phyloP scores from a whole-genome alignment of 768 basidiomycete genomes.

The Lentinula sp. region DNA sequence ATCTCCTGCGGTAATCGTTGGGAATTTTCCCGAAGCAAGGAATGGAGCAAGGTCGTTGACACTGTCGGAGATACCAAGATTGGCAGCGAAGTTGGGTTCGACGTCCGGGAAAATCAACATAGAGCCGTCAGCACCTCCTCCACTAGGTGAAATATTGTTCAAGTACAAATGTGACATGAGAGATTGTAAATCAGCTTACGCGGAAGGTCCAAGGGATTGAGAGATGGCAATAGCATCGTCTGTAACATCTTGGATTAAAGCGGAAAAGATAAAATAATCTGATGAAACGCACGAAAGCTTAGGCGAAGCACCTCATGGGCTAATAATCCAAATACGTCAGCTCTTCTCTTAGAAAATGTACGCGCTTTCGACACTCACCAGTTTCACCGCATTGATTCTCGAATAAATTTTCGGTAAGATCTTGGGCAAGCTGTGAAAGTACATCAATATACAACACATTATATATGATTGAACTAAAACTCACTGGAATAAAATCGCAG shows the following conservation, averaged over 20 bases:
- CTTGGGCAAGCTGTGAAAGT: slow-evolving; percentile 9
- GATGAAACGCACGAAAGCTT: slow-evolving; percentile 14
- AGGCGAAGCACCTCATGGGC: slow-evolving; percentile 23
- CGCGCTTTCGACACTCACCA: not conserved
- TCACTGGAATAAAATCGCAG: slow-evolving; percentile 4
- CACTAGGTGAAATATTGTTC: slow-evolving; percentile 8
- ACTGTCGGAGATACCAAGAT: slow-evolving; percentile 10
- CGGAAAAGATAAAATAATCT: slow-evolving; percentile 11
- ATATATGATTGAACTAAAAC: too few relatives aligned
- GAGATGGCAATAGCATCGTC: slow-evolving; percentile 17
- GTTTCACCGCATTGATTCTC: slow-evolving; percentile 27
- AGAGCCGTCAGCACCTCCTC: slow-evolving; percentile 26
- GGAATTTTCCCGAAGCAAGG: not conserved
- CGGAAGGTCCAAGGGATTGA: slow-evolving; percentile 2
- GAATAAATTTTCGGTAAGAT: slow-evolving; percentile 26
- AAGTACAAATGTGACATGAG: not conserved
- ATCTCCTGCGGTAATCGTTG: not conserved
- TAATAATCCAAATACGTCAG: slow-evolving; percentile 8
- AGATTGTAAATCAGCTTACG: not conserved
- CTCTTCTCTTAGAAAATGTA: not conserved
- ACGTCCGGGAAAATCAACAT: slow-evolving; percentile 21
- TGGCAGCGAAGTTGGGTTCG: slow-evolving; percentile 15
- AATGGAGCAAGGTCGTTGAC: slow-evolving; percentile 11
- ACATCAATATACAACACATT: not conserved
- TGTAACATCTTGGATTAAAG: slow-evolving; percentile 5